Percentiles rank a stretch among this genome's conserved stretches.
Evolutionary conservation across 208 protist genomes (phyloP).

Genomic region (Leishmania tarentolae): DNA sequence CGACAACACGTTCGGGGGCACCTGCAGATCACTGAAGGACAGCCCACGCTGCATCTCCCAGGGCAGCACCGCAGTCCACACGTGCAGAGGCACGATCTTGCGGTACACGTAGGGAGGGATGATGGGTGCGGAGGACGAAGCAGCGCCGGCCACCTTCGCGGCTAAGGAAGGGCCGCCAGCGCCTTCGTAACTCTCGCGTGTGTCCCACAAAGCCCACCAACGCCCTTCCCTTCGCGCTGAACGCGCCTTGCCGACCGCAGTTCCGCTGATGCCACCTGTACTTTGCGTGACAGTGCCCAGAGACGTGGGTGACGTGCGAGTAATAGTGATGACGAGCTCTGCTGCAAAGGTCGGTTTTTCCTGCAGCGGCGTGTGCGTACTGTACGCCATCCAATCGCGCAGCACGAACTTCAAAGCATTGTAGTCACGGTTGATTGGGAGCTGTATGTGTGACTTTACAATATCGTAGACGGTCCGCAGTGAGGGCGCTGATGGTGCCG

Average conservation of each 20-base stretch:
- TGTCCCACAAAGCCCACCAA: slow-evolving; percentile 5
- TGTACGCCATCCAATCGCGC: slow-evolving; percentile 70
- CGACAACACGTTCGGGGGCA: slow-evolving; percentile 15
- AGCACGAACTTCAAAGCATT: slow-evolving; percentile 62
- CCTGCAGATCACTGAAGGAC: slow-evolving; percentile 52
- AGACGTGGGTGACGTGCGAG: slow-evolving; percentile 2
- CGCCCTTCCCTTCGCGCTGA: not conserved
- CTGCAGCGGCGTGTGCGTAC: slow-evolving; percentile 52
- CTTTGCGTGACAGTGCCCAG: not conserved
- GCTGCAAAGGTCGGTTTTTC: slow-evolving; percentile 58
- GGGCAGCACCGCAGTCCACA: slow-evolving; percentile 85
- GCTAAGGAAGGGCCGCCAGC: not conserved
- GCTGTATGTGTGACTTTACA: slow-evolving; percentile 55
- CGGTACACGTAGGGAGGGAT: slow-evolving; percentile 20
- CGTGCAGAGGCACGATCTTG: slow-evolving; percentile 54
- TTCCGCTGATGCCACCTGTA: not conserved
- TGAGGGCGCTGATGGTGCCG: not conserved
- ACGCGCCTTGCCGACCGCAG: not conserved
- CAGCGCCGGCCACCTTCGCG: too few species aligned
- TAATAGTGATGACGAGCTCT: slow-evolving; percentile 52
- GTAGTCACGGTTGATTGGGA: slow-evolving; percentile 56
- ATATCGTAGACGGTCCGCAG: slow-evolving; percentile 41
- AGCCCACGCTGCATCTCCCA: slow-evolving; percentile 89
- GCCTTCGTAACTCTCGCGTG: not conserved
- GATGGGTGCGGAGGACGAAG: not conserved